Percentiles rank a stretch among this genome's conserved stretches.
Conservation (phyloP, 805 yeast species). For the Ogataea thermomethanolica region DNA sequence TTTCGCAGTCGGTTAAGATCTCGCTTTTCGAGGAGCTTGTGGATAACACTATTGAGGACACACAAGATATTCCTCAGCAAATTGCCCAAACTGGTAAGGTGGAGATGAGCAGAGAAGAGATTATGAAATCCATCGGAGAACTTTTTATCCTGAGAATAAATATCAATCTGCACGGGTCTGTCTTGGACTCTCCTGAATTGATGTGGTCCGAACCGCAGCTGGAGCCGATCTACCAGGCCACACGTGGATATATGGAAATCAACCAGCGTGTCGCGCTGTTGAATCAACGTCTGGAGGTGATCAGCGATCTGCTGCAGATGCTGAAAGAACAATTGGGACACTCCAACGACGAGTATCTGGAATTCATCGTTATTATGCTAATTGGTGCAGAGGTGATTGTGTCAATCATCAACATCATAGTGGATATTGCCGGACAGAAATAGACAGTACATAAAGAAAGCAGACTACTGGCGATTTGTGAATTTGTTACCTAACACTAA, state of each 20-base stretch:
- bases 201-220: slow-evolving; percentile 99
- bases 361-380: slow-evolving; percentile 82
- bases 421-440: slow-evolving; percentile 29
- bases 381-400: slow-evolving; percentile 92
- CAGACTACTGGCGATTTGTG: slow-evolving; percentile 1
- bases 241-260: slow-evolving; percentile 91
- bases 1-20: slow-evolving; percentile 93
- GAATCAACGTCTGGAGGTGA: slow-evolving; percentile 91
- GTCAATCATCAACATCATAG: slow-evolving; percentile 74
- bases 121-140: slow-evolving; percentile 97
- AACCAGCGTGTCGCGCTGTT: slow-evolving; percentile 87
- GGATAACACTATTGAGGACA: slow-evolving; percentile 94
- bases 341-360: slow-evolving; percentile 88
- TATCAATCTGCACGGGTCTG: slow-evolving; percentile 80
- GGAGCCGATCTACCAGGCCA: slow-evolving; percentile 96
- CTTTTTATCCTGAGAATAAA: slow-evolving; percentile 82
- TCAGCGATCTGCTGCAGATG: slow-evolving; percentile 91
- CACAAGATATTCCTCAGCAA: slow-evolving; percentile 95
- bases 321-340: slow-evolving; percentile 95
- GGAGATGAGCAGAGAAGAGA: slow-evolving; percentile 88
- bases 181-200: slow-evolving; percentile 92
- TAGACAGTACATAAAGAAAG: neutral
- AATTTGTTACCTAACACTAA: slow-evolving; percentile 21
- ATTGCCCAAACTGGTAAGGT: slow-evolving; percentile 94
- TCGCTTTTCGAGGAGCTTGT: slow-evolving; percentile 94